Evolutionary conservation across 169 alveolate species (phyloP), one percentile per base, ranked within the genome.

Genomic region (Plasmodium ovale): DNA sequence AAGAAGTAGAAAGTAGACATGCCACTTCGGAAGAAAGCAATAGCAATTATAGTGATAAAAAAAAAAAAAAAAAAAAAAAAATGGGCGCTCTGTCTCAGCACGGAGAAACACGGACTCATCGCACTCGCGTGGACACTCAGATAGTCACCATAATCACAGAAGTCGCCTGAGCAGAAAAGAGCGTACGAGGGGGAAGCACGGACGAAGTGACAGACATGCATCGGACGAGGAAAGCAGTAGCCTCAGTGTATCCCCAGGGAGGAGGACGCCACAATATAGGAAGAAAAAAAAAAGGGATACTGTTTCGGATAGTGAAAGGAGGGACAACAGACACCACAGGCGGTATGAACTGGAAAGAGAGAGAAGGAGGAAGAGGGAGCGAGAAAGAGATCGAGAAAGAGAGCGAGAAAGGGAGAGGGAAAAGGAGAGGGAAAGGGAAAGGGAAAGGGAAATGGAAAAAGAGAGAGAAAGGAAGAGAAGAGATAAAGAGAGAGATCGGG

Each of bases 301-400:
- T 33, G 16, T 19, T 58, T 23, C 29, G 6, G 42, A 54, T 23
- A 16, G 19, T n/a, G 88, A 60, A 59, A 47, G 49, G 51, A 54
- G 7, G 16, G 42, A 54, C 69, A 42, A 59, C 23, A 29, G 27
- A 0, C 14, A 70, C 51, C 19, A 14, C 19, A 51, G 88, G 19
- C 58, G 39, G 27, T 5, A 7, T 37, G 67, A 74, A 9, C 16
- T 42, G 23, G 74, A 21, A 14, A 74, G 64, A 33, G 54, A 74
- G 29, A 74, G 87, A 16, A 33, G 29, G 6, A 35, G 29, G 27
- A 56, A 27, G 21, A 51, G 67, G 47, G 64, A 47, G 4, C 14
- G 44, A 16, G 67, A 21, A 0, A 69, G 84, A 4, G 19, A 35
- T 19, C 31, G 27, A 49, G 47, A 16, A n/a, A 35, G 19, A 37